Conservation (phyloP, 257 asterid genomes). For the Echium plantagineum region DNA sequence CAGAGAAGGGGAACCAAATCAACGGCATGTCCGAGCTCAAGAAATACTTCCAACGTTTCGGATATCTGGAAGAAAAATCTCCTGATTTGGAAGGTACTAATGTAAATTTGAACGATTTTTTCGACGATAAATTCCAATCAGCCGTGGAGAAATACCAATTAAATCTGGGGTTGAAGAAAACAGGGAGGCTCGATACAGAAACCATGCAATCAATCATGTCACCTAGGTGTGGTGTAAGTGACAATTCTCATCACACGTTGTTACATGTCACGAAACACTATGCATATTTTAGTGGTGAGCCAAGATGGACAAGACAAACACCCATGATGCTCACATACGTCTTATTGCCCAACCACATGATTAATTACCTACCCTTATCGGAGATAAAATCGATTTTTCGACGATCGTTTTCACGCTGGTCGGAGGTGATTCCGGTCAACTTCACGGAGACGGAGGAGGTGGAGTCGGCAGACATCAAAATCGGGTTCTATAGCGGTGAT, state of each 20-base stretch:
- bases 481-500: conserved; percentile 67
- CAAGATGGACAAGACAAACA: conserved; percentile 44
- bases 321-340: conserved; percentile 58
- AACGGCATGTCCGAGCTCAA: conserved; percentile 79
- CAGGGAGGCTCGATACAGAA: conserved; percentile 49
- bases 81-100: conserved; percentile 2
- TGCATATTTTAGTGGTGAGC: conserved; percentile 49
- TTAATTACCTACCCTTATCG: conserved; percentile 30
- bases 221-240: conserved; percentile 73
- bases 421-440: conserved; percentile 73
- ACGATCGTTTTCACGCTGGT: conserved; percentile 67
- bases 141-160: conserved; percentile 50
- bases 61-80: conserved; percentile 27
- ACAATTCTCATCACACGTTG: conserved; percentile 10
- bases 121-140: conserved; percentile 47
- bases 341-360: conserved; percentile 36
- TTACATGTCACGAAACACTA: conserved; percentile 33
- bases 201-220: conserved; percentile 41
- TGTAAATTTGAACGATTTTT: conserved; percentile 34
- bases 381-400: conserved; percentile 35
- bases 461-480: conserved; percentile 40
- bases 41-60: conserved; percentile 64
- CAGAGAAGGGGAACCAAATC: conserved; percentile 49
- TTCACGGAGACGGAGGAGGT: conserved; percentile 54
- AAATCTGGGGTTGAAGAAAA: conserved; percentile 34